Evolutionary conservation across 805 yeast species (phyloP), one percentile per base, ranked within the genome.

Genomic region (Saccharomycopsis capsularis): DNA sequence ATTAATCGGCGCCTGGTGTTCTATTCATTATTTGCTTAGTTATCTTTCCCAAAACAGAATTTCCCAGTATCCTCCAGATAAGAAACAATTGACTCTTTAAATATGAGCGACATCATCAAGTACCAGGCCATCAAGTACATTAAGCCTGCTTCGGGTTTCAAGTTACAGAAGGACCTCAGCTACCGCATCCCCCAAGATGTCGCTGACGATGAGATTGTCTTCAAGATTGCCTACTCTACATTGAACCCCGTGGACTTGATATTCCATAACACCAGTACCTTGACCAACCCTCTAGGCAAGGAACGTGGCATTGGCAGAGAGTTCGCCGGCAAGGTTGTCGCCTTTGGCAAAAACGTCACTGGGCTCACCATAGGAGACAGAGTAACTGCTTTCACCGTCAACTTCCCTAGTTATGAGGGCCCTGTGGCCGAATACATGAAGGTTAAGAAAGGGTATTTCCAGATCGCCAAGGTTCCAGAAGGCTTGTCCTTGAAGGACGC

Each of bases 221-320:
- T 85, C 11, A 76, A 81, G 56, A 77, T 82, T n/a, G 65, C 68
- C 36, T 76, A 76, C 48, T 80, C 78, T 1, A 75, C 82, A 1
- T 65, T 85, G 38, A 81, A 81, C 56, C 84, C 91, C 2, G 69
- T 76, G 42, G 95, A 85, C 59, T 57, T 81, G 56, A 71, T 79
- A 49, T 75, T 82, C 47, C 68, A 75, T 58, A 75, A 78, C 18
- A 21, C 35, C 57, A 71, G 76, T 29, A 78, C 78, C 57, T 58
- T 24, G 68, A 19, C 62, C 69, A 32, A 75, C 76, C 52, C 25
- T 2, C 62, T 75, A 47, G 73, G 68, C 48, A 73, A 76, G 40
- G 77, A 73, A 49, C 71, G 76, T 53, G 88, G 89, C 7, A 61
- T 82, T 22, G 91, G 93, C 1, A 74, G 82, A 57, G 90, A 82